Conservation (phyloP, 2,329 filamentous ascomycete genomes). For the Aspergillus fischeri region DNA sequence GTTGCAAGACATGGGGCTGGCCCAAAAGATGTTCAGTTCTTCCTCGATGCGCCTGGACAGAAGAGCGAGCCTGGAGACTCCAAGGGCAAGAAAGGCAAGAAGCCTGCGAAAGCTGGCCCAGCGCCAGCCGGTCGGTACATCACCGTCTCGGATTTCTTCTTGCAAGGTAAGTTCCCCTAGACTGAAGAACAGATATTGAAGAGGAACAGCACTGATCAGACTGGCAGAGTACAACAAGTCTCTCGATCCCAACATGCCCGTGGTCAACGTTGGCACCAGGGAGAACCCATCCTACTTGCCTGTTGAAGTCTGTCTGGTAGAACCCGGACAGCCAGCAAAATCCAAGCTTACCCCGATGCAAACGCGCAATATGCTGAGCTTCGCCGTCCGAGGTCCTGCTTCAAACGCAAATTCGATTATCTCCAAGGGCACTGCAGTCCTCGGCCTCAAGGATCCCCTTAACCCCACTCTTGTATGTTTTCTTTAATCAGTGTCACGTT, state of each 20-base stretch:
- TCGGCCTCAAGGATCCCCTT: conserved; percentile 51
- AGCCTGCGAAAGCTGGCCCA: conserved; percentile 26
- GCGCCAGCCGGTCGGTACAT: conserved; percentile 42
- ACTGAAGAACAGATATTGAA: not conserved
- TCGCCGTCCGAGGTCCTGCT: conserved; percentile 64
- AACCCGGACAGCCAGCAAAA: conserved; percentile 61
- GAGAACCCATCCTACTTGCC: conserved; percentile 61
- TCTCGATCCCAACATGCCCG: conserved; percentile 45
- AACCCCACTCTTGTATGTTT: conserved; percentile 44
- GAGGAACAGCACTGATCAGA: not conserved
- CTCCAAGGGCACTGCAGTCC: conserved; percentile 48
- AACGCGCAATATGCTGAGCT: conserved; percentile 65
- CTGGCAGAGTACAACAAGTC: conserved; percentile 36
- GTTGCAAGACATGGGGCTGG: conserved; percentile 41
- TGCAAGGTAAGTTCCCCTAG: conserved; percentile 30
- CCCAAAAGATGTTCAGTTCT: conserved; percentile 54
- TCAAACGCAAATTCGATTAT: conserved; percentile 66
- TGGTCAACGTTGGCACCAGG: conserved; percentile 62
- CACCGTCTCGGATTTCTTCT: conserved; percentile 51
- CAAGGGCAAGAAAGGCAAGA: conserved; percentile 28
- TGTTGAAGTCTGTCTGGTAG: conserved; percentile 60
- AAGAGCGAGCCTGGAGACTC: conserved; percentile 8
- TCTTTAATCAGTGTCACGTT: not conserved
- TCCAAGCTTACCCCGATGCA: conserved; percentile 58
- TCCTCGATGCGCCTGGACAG: conserved; percentile 31